phyloP scores from a whole-genome alignment of 208 protist genomes.

The Tritrichomonas musculus region DNA sequence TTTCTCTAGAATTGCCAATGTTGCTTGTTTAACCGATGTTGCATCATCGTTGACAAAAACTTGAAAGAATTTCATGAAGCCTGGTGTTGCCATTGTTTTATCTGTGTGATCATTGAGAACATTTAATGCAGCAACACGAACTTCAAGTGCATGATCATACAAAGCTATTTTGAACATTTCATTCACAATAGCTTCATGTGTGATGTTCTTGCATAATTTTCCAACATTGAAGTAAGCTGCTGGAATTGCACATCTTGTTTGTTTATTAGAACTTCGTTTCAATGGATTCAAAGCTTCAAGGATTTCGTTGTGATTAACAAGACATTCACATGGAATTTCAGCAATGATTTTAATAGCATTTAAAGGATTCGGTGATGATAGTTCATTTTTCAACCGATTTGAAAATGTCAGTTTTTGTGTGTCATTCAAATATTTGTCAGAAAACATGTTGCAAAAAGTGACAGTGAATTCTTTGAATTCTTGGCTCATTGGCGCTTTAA shows the following conservation, averaged over 20 bases:
- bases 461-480: not conserved
- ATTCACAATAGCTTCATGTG: not conserved
- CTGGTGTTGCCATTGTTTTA: not conserved
- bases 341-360: not conserved
- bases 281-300: too few relatives aligned
- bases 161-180: not conserved
- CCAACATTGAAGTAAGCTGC: not conserved
- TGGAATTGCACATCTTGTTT: not conserved
- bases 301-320: not conserved
- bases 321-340: not conserved
- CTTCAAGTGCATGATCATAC: not conserved
- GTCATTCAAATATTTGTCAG: not conserved
- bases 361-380: not conserved
- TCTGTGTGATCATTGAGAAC: not conserved
- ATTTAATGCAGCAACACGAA: not conserved
- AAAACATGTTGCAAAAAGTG: not conserved
- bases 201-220: not conserved
- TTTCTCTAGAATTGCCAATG: not conserved
- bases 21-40: not conserved
- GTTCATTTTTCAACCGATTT: not conserved
- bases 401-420: not conserved
- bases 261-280: not conserved
- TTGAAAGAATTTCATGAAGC: not conserved
- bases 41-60: constrained; percentile 6
- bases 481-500: not conserved